Conservation (phyloP, 1,284 basidiomycete species). For the Cryptococcus sp. region DNA sequence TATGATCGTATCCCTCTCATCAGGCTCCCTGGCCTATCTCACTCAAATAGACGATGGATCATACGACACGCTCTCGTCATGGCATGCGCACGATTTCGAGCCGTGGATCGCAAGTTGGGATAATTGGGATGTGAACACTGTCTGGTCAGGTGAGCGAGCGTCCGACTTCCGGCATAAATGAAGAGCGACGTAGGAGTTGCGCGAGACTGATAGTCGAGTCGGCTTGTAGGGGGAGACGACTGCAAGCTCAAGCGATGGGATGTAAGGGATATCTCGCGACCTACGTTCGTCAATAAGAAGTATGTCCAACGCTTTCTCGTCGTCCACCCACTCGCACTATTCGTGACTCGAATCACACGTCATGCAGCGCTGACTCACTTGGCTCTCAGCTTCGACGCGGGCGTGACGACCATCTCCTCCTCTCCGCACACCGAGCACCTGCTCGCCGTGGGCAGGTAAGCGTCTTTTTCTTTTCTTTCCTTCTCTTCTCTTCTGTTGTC, state of each 20-base stretch:
- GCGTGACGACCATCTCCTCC: slow-evolving; percentile 86
- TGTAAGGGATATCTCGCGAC: slow-evolving; percentile 64
- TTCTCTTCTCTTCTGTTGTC: not conserved
- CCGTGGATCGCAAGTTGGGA: slow-evolving; percentile 94
- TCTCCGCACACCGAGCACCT: slow-evolving; percentile 78
- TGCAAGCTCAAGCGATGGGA: slow-evolving; percentile 91
- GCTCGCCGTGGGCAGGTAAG: slow-evolving; percentile 86
- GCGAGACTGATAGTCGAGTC: not conserved
- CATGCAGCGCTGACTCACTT: slow-evolving; percentile 4
- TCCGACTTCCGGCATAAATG: too few species aligned
- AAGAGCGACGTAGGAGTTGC: not conserved
- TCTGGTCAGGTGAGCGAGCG: slow-evolving; percentile 73
- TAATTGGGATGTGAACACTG: slow-evolving; percentile 71
- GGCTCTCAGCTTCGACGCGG: slow-evolving; percentile 75
- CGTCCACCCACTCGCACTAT: not conserved
- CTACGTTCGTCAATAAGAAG: slow-evolving; percentile 75
- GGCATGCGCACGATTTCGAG: slow-evolving; percentile 91
- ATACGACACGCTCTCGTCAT: slow-evolving; percentile 60
- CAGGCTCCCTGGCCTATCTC: slow-evolving; percentile 69
- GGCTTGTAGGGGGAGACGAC: slow-evolving; percentile 81
- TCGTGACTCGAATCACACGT: not conserved
- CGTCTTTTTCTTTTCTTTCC: not conserved
- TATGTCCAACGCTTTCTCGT: slow-evolving; percentile 40
- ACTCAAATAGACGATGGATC: slow-evolving; percentile 52
- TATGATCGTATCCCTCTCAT: slow-evolving; percentile 78